A percentile compares a stretch with the other conserved stretches of the same genome.
phyloP scores from a whole-genome alignment of 148 eudicot genomes.

The Fagopyrum esculentum region DNA sequence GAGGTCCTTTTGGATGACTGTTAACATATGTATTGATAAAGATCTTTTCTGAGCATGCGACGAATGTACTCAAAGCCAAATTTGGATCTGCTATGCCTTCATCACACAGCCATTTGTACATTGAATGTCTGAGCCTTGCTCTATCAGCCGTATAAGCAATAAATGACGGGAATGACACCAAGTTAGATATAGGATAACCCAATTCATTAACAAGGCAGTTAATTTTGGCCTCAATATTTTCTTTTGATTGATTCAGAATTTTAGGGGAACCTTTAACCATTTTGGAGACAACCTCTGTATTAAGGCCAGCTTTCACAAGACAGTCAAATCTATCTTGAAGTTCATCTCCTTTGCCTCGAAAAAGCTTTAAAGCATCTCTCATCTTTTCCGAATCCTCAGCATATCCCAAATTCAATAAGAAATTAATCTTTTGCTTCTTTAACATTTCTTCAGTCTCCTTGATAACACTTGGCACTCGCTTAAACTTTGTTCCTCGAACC shows the following conservation, averaged over 20 bases:
- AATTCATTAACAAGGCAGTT: conserved; percentile 45
- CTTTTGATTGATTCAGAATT: conserved; percentile 50
- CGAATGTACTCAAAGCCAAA: conserved; percentile 44
- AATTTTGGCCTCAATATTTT: conserved; percentile 42
- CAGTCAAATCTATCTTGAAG: conserved; percentile 74
- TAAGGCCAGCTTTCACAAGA: conserved; percentile 56
- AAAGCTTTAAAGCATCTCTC: conserved; percentile 43
- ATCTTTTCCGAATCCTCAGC: conserved; percentile 54
- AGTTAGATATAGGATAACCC: conserved; percentile 52
- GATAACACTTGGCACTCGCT: conserved; percentile 16
- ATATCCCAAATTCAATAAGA: conserved; percentile 55
- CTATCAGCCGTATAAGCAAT: conserved; percentile 40
- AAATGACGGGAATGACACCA: conserved; percentile 43
- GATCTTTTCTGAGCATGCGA: conserved; percentile 35
- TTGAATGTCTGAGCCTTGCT: conserved; percentile 52
- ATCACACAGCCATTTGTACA: conserved; percentile 61
- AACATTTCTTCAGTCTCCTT: conserved; percentile 20
- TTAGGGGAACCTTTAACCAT: conserved; percentile 59
- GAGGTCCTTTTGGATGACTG: conserved; percentile 50
- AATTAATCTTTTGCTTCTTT: conserved; percentile 31
- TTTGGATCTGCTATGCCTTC: conserved; percentile 26
- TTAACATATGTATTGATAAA: conserved; percentile 43
- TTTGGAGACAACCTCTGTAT: conserved; percentile 29
- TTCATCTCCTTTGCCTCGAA: conserved; percentile 57
- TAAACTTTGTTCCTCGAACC: conserved; percentile 36